Base-by-base conservation (phyloP, 371 early-diverging fungal genomes). In the Dichotomocladium elegans region DNA sequence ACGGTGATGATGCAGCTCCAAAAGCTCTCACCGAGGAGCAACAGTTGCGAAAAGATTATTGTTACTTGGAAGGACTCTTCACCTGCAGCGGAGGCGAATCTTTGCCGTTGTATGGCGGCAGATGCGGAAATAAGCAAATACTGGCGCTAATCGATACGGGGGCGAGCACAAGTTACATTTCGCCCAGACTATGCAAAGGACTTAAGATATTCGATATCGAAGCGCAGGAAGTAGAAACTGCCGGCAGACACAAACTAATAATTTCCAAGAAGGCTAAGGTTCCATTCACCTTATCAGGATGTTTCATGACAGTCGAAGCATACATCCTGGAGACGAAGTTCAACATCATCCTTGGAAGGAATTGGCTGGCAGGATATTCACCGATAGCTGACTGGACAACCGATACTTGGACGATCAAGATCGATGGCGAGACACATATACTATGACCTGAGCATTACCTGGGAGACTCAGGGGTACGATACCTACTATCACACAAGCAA, bases 341-440 rank as follows among this genome's bases (percentile, higher is more conserved):
- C 24, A 37, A 53, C 40, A 24, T 53, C 5, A 53, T 53, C 43
- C 43, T 53, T 21, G 54, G 45, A 12, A 34, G 40, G n/a, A 35
- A 40, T n/a, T 54, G 40, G 47, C 21, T 54, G 15, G 25, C 37
- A n/a, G 14, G 37, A 3, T 22, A 40, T 22, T 40, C 24, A 14
- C 51, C 51, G 25, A 22, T 44, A 44, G 28, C 27, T 44, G 21
- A 44, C 29, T 44, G 45, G 45, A 29, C 26, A 28, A 7, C n/a
- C 26, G 45, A 44, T 15, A 44, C 21, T 9, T 44, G 45, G 45
- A 15, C 26, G 17, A 15, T 44, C 14, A 27, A 8, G 14, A 15
- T 44, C 45, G 19, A 44, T 21, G 21, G 29, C 8, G 10, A 33
- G 8, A n/a, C 14, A 10, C 19, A 44, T 26, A 24, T 17, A 4